Percentiles rank a stretch among this genome's conserved stretches.
phyloP scores from a whole-genome alignment of 192 early-diverging fungal genomes.

The Glomus cerebriforme region DNA sequence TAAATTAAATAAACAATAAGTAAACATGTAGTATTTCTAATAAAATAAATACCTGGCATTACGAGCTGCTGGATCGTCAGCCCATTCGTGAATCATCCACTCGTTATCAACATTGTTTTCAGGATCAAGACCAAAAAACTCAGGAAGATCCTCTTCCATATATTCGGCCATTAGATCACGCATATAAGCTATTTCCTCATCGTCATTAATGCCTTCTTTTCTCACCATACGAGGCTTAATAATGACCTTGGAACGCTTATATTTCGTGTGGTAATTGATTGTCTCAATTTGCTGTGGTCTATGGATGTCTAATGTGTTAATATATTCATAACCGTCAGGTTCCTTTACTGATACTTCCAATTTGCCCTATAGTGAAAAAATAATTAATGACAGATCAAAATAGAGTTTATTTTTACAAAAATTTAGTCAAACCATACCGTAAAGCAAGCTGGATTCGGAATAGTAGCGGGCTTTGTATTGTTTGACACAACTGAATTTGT shows the following conservation, averaged over 20 bases:
- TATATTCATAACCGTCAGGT: constrained; percentile 81
- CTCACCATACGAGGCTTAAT: constrained; percentile 59
- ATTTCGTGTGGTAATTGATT: constrained; percentile 96
- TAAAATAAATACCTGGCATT: constrained; percentile 16
- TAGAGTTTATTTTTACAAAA: background rate
- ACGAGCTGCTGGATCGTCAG: constrained; percentile 72
- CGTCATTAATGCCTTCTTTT: constrained; percentile 70
- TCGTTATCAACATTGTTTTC: constrained; percentile 63
- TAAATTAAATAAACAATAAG: background rate
- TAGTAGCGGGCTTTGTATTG: background rate
- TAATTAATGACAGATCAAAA: constrained; percentile 19
- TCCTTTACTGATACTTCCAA: constrained; percentile 79
- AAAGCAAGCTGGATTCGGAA: background rate
- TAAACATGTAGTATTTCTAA: background rate
- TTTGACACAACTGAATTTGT: constrained; percentile 48
- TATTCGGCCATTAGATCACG: background rate
- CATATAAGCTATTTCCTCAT: constrained; percentile 39
- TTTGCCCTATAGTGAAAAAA: constrained; percentile 54
- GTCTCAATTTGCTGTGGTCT: constrained; percentile 76
- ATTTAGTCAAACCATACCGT: background rate
- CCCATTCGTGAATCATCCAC: constrained; percentile 78
- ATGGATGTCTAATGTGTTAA: constrained; percentile 82
- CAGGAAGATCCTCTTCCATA: background rate
- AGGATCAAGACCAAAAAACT: constrained; percentile 40
- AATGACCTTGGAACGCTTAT: constrained; percentile 67